phyloP scores from a whole-genome alignment of 1,284 basidiomycete genomes.

The Leccinum griseonigrum region DNA sequence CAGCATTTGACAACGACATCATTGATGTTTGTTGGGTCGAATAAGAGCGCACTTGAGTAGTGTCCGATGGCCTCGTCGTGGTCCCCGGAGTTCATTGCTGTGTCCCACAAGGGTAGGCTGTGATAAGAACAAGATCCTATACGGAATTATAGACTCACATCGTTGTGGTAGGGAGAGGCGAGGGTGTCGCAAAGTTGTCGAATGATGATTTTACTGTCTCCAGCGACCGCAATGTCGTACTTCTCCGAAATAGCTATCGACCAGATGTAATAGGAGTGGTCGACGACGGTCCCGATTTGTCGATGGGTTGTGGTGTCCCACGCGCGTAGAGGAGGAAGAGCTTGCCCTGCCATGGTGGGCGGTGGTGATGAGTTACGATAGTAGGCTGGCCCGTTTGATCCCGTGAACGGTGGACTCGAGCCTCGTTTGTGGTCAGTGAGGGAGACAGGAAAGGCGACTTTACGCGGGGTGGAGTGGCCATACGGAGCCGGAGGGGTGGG shows the following conservation, averaged over 20 bases:
- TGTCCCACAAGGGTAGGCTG: not conserved
- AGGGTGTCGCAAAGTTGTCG: not conserved
- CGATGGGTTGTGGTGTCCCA: not conserved
- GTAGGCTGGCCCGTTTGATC: no score
- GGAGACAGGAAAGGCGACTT: constrained; percentile 62
- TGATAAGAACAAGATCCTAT: not conserved
- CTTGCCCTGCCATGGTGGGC: no score
- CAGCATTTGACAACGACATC: not conserved
- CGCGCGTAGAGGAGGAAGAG: no score
- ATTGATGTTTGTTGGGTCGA: not conserved
- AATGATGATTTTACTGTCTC: not conserved
- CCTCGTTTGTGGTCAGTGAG: constrained; percentile 52
- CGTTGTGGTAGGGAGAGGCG: not conserved
- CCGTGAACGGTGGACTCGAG: constrained; percentile 45
- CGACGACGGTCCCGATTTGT: not conserved
- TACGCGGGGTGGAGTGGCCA: constrained; percentile 53
- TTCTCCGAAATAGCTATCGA: not conserved
- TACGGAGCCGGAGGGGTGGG: constrained; percentile 63
- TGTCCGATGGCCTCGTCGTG: not conserved
- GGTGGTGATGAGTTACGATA: no score
- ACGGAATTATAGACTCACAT: not conserved
- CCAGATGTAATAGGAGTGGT: not conserved
- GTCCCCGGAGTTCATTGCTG: not conserved
- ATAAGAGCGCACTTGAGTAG: not conserved
- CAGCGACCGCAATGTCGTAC: not conserved